Percentiles rank a stretch among this genome's conserved stretches.
Evolutionary conservation across 2,329 filamentous ascomycete species (phyloP).

Genomic region (Rutstroemia sp.): DNA sequence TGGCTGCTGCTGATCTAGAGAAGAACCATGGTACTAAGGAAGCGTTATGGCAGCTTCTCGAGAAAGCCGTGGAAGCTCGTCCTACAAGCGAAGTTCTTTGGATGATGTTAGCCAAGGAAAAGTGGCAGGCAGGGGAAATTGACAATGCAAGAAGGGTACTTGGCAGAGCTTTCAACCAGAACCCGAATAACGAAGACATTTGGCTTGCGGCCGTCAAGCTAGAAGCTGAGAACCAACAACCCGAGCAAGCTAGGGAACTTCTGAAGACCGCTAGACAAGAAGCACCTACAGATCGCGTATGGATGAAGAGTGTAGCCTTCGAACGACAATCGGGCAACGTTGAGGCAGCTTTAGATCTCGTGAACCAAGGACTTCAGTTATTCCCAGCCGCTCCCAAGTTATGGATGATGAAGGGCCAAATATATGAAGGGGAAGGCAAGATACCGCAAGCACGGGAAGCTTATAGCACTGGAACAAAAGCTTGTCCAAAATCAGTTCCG

Average conservation of each 20-base stretch:
- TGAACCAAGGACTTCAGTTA: constrained; percentile 75
- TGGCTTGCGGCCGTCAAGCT: constrained; percentile 96
- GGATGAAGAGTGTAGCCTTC: constrained; percentile 93
- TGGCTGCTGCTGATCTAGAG: constrained; percentile 85
- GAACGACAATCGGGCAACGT: constrained; percentile 76
- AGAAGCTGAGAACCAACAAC: constrained; percentile 81
- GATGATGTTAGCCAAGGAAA: constrained; percentile 94
- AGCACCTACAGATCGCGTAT: constrained; percentile 91
- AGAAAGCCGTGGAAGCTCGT: constrained; percentile 90
- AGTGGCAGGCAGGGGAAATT: constrained; percentile 81
- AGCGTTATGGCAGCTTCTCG: constrained; percentile 74
- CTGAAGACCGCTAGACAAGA: constrained; percentile 77
- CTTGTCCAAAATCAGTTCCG: constrained; percentile 74
- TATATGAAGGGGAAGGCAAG: constrained; percentile 80
- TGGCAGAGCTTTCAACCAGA: constrained; percentile 85
- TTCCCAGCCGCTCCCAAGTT: constrained; percentile 84
- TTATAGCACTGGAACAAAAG: constrained; percentile 80
- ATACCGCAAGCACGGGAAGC: constrained; percentile 81
- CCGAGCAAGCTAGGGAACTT: constrained; percentile 73
- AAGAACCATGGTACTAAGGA: constrained; percentile 81
- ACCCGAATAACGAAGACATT: constrained; percentile 95
- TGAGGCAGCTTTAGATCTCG: constrained; percentile 78
- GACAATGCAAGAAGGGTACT: constrained; percentile 82
- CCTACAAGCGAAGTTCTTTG: constrained; percentile 86
- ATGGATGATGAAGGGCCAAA: constrained; percentile 98